Percentiles rank a stretch among this genome's conserved stretches.
These are phyloP conservation scores for Fusarium marasasianum DNA, from an alignment of 2,329 filamentous ascomycete genomes.

Conservation along the genomic window DNA sequence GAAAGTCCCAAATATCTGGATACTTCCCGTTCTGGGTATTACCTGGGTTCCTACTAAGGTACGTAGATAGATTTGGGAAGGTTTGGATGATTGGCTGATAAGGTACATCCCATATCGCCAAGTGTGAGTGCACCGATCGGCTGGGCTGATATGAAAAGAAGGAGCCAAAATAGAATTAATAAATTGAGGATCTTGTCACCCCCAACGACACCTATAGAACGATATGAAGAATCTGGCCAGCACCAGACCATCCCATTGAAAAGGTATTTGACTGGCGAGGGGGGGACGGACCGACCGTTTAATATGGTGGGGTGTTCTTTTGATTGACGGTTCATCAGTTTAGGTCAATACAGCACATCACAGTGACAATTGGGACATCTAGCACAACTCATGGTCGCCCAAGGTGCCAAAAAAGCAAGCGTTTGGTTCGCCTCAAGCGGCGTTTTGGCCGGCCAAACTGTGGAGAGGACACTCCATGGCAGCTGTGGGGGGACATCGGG, in stretches of 20 bases:
- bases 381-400: conserved; percentile 25
- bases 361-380: conserved; percentile 9
- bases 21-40: conserved; percentile 9
- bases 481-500: conserved; percentile 30
- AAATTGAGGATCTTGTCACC: conserved; percentile 7
- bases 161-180: neutral
- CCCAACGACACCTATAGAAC: neutral
- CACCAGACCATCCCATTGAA: neutral
- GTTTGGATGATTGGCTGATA: neutral
- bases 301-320: conserved; percentile 16
- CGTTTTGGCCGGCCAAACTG: conserved; percentile 68
- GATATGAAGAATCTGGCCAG: neutral
- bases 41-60: neutral
- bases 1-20: conserved; percentile 6
- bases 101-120: conserved; percentile 1
- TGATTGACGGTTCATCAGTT: neutral
- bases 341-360: conserved; percentile 13
- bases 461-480: conserved; percentile 51
- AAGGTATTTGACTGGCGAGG: neutral
- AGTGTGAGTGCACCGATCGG: neutral
- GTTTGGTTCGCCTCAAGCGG: conserved; percentile 57
- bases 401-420: conserved; percentile 8
- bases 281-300: conserved; percentile 33
- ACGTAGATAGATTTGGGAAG: neutral
- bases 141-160: neutral